phyloP scores from a whole-genome alignment of 2,329 filamentous ascomycete genomes.

The Aspergillus nomiae region DNA sequence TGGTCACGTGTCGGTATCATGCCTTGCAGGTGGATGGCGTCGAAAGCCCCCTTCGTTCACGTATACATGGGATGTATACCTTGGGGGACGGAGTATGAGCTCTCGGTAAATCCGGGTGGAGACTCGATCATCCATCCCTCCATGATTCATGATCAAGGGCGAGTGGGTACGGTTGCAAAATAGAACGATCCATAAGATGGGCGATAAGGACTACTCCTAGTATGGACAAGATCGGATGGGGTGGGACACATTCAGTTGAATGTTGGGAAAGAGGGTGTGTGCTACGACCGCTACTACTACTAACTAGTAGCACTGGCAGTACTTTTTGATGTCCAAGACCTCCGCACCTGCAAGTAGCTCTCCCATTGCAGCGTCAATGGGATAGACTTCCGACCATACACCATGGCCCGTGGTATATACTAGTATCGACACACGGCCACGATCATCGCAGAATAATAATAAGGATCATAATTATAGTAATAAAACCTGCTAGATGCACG shows the following conservation, averaged over 20 bases:
- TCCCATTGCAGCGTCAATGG: not conserved
- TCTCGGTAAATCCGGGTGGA: not conserved
- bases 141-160: not conserved
- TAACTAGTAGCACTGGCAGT: not conserved
- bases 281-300: not conserved
- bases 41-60: not conserved
- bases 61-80: not conserved
- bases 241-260: not conserved
- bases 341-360: slow-evolving; percentile 1
- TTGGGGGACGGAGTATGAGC: not conserved
- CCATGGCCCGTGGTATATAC: not conserved
- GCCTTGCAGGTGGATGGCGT: not conserved
- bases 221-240: not conserved
- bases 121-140: not conserved
- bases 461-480: too few species aligned
- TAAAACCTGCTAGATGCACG: not conserved
- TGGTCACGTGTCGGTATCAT: not conserved
- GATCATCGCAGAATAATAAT: too few species aligned
- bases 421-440: not conserved
- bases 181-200: not conserved
- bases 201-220: not conserved
- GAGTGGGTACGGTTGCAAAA: not conserved
- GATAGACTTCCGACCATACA: not conserved
- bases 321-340: not conserved
- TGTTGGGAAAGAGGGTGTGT: not conserved